Base-by-base conservation (phyloP, 345 rosid species). In the Citrus trifoliata region DNA sequence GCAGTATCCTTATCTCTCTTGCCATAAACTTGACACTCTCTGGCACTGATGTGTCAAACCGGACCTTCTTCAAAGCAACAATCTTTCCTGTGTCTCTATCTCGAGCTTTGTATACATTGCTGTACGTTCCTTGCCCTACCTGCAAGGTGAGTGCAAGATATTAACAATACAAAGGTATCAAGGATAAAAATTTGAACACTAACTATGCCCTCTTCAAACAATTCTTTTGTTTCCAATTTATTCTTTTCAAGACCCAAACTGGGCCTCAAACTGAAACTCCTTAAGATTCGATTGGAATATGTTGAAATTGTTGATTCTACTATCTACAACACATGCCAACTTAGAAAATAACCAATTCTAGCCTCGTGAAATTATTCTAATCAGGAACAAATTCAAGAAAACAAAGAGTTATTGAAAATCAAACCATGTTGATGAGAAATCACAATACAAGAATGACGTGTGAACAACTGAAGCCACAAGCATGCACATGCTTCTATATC, bases 11-110 rank as follows among this genome's bases (percentile, higher is more conserved):
- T 74, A 92, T 95, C 86, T 95, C 98, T 72, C 99, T 92, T 5
- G 98, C 99, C 97, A 95, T 95, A 79, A 93, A 95, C 78, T 92
- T 90, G 18, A 92, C 85, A 81, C 99, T 95, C 81, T 90, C 91
- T 4, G 98, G 88, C 86, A 93, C 97, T 62, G 92, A 86, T 16
- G 97, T 93, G 79, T 91, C 95, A 64, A 93, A 95, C 73, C 97
- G 85, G 68, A 92, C 99, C 76, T 93, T 95, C 87, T 95, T 95
- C 76, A 93, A 81, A 48, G 98, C 98, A 35, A 95, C 97, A 38
- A 93, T 89, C 82, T 90, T 90, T 13, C 93, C 86, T 0, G 87
- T 89, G 77, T 91, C 93, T 76, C 91, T 72, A 48, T 92, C 97
- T 85, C 88, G 76, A 63, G 97, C 98, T 83, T 93, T 92, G 81